Evolutionary conservation across 2,329 filamentous ascomycete genomes (phyloP), one percentile per base, ranked within the genome.

Genomic region (Alternaria arborescens): DNA sequence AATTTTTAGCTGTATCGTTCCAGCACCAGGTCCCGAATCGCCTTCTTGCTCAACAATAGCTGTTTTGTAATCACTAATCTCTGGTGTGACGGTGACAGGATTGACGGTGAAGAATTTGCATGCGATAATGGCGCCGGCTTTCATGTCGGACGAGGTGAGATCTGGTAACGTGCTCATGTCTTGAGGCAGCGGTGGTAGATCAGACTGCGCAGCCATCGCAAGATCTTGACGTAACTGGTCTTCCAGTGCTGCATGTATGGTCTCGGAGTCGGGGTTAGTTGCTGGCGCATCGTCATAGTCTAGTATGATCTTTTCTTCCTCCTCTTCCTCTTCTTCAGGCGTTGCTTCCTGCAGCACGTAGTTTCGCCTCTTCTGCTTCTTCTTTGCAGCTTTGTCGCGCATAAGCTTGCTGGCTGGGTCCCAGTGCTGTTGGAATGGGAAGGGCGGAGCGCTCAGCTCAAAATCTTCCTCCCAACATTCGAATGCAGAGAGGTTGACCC

Each of bases 381-480:
- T 82, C 67, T 87, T 86, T 71, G 85, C 88, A 14, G 83, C 81
- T 73, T 89, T 89, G 83, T 87, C 38, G 77, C 78, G 65, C 82
- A 83, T 71, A 66, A 73, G 51, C 71, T 86, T 84, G 70, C 94
- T 91, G 62, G 93, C 89, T 4, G 87, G 85, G 77, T 97, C 92
- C 94, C 94, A 97, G 47, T 91, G 87, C 77, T 97, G 93, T 16
- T 91, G 83, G 76, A 97, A 97, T 0, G 94, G 94, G 72, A 96
- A 97, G 0, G 94, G 92, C 0, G 94, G 94, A 34, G 91, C 86
- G 54, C 86, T 91, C 46, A 97, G 82, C 32, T 85, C 81, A 32
- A 71, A 70, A 3, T 77, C 74, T 48, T 78, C 74, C n/a, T 91
- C 85, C 63, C 88, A 87, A 78, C 94, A 97, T 76, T 98, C 94